Conservation (phyloP, 169 alveolate genomes). For the Plasmodium vivax region DNA sequence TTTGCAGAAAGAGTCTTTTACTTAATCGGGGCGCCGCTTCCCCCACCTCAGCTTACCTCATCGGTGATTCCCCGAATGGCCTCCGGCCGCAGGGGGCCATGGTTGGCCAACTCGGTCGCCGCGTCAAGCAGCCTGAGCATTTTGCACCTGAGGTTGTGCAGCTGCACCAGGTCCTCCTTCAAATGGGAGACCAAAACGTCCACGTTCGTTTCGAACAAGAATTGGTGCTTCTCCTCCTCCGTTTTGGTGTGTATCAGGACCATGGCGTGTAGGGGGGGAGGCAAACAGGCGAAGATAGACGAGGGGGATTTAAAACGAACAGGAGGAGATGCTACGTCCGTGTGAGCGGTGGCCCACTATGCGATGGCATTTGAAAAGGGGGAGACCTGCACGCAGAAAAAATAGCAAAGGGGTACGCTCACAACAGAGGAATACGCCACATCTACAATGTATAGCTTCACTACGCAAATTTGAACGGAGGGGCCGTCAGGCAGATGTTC, state of each 20-base stretch:
- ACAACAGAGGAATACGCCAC: not conserved
- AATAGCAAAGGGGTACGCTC: not conserved
- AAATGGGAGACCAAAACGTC: conserved; percentile 80
- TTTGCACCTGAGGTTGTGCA: conserved; percentile 88
- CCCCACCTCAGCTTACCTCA: conserved; percentile 76
- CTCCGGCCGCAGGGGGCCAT: conserved; percentile 95
- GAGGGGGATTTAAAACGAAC: not conserved
- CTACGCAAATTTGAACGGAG: not conserved
- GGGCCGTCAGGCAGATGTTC: not conserved
- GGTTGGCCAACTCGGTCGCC: conserved; percentile 90
- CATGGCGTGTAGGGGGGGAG: conserved; percentile 80
- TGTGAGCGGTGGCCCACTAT: not conserved
- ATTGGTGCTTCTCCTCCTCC: conserved; percentile 90
- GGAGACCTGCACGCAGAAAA: not conserved
- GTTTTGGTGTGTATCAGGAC: conserved; percentile 93
- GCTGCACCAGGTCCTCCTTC: conserved; percentile 80
- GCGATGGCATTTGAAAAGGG: not conserved
- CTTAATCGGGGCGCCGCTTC: not conserved
- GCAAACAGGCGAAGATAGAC: not conserved
- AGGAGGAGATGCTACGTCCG: not conserved
- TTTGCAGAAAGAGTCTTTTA: not conserved
- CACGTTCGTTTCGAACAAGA: conserved; percentile 89
- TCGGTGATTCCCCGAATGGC: conserved; percentile 95
- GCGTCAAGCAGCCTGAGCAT: conserved; percentile 88
- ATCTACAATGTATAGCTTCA: too few species aligned